These are phyloP conservation scores for Decorospora gaudefroyi DNA, from an alignment of 2,329 filamentous ascomycete genomes.

Conservation along the genomic window DNA sequence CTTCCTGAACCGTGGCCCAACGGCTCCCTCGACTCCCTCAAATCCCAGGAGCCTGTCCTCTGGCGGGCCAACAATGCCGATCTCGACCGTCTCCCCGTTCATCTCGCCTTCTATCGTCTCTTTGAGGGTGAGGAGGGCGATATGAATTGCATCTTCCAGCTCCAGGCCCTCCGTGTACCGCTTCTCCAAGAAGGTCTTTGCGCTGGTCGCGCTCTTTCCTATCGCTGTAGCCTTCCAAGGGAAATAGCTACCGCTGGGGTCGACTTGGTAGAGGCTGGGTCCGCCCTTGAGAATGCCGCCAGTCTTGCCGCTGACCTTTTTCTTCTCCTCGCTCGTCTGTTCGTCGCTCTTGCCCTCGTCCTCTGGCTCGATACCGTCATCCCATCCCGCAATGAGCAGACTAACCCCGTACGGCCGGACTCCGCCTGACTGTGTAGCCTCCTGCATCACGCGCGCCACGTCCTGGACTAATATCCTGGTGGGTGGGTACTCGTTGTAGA, in stretches of 20 bases:
- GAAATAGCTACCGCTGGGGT: conserved; percentile 98
- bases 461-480: conserved; percentile 99
- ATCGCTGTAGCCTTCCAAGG: conserved; percentile 99
- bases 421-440: conserved; percentile 97
- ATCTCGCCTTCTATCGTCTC: conserved; percentile 99
- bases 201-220: conserved; percentile 96
- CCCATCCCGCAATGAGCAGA: conserved; percentile 94
- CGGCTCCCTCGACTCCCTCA: conserved; percentile 83
- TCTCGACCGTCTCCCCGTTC: conserved; percentile 98
- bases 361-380: conserved; percentile 92
- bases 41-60: conserved; percentile 91
- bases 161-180: conserved; percentile 96
- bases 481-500: conserved; percentile 99
- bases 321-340: conserved; percentile 62
- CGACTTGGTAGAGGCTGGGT: conserved; percentile 97
- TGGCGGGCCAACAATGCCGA: conserved; percentile 94
- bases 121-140: conserved; percentile 94
- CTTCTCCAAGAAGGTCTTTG: conserved; percentile 99
- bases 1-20: conserved; percentile 88
- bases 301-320: conserved; percentile 82
- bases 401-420: conserved; percentile 96
- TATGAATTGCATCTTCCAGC: conserved; percentile 97
- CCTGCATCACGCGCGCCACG: conserved; percentile 96
- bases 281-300: conserved; percentile 94
- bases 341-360: conserved; percentile 63